Base-by-base conservation (phyloP, 805 yeast species). In the Ogataea sp. region DNA sequence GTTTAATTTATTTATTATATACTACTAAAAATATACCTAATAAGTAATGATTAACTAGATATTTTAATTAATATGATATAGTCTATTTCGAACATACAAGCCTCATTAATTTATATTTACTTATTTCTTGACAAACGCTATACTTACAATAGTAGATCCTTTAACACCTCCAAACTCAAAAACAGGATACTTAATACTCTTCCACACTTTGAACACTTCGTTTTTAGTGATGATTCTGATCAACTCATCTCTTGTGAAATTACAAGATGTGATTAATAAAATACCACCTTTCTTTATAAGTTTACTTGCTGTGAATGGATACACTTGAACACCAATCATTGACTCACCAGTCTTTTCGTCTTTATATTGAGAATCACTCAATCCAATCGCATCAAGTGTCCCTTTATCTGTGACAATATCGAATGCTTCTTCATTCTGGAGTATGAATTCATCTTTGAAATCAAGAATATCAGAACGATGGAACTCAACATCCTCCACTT, bases 361-460 rank as follows among this genome's bases (percentile, higher is more conserved):
- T 55, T 83, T 15, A 42, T 73, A 73, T 17, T 60, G 69, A 2
- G 65, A 48, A 18, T 81, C 82, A 56, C 86, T 85, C 34, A 93
- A 68, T 0, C 96, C 97, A 44, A 93, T 90, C 5, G 99, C 99
- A 62, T 93, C 99, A 18, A 93, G 63, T 0, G 99, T 93, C 8
- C 99, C 99, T 58, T 93, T 93, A 61, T 93, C 99, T 15, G 88
- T 63, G 2, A 90, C 74, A 8, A 93, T 58, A 53, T 89, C 95
- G 60, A 75, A 88, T 3, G 61, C 67, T 3, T 61, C 67, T 2
- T 15, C 0, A 39, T 55, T 40, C 1, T 34, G 15, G 14, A 13
- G 6, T 20, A 70, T 42, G 42, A 71, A 73, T 13, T 34, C 31
- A 14, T 59, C 60, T 14, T 65, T 50, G 1, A 56, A 52, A 32